Base-by-base conservation (phyloP, 192 early-diverging fungal species). In the Funneliformis geosporum region DNA sequence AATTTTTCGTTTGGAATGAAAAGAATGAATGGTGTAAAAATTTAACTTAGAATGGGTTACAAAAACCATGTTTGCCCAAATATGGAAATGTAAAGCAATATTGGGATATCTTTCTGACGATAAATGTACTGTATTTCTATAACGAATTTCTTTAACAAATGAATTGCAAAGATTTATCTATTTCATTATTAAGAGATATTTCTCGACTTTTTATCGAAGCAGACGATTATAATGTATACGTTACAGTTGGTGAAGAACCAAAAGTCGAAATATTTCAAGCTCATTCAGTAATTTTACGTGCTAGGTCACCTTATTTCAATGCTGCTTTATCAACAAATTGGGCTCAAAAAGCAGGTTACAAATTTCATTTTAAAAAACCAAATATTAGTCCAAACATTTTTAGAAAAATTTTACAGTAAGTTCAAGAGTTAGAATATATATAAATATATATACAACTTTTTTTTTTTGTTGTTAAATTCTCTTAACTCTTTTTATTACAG, bases 251-350 rank as follows among this genome's bases (percentile, higher is more conserved):
- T 11, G 59, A 76, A 64, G 74, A 64, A 64, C 74, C 59, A 23
- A 76, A 76, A 23, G 18, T 62, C 21, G 59, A 62, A 64, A 16
- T 61, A 11, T 76, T 76, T 62, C 18, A 76, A 62, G 74, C 60
- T 2, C 74, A 76, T 23, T 76, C 74, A 11, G 74, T 76, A 16
- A 76, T 76, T 76, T 64, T 76, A 43, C 39, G 74, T 27, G 74
- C 74, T 60, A 76, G 55, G 21, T 76, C 74, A 11, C 33, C 74
- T 28, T 76, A 76, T 64, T 76, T 76, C 62, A 4, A 61, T 12
- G 6, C 60, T n/a, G 74, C 74, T n/a, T 76, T 76, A 62, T 62
- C 50, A 62, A 40, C 8, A 43, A 60, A 42, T 40, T 76, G 74
- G 74, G 74, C 44, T 21, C 60, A 62, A 16, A 76, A 60, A 62